Evolutionary conservation across 192 early-diverging fungal genomes (phyloP).

Genomic region (Coemansia nantahalensis): DNA sequence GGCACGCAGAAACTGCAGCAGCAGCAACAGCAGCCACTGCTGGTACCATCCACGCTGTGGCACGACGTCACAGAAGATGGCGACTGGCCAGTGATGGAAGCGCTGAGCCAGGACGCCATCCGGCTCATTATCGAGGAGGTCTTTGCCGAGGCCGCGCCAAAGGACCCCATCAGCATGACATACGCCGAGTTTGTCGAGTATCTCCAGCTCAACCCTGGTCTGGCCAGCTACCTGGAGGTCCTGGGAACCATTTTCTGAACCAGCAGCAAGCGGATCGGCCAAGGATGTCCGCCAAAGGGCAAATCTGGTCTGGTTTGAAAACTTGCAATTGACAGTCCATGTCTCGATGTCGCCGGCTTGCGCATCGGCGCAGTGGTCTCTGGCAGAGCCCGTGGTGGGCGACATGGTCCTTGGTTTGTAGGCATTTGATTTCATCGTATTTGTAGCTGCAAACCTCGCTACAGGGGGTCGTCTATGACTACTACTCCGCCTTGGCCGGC

Average conservation of each 20-base stretch:
- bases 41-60: conserved; percentile 41
- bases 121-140: conserved; percentile 92
- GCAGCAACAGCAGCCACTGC: conserved; percentile 4
- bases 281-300: too few relatives aligned
- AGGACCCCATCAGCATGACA: conserved; percentile 64
- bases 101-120: conserved; percentile 89
- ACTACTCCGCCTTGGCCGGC: background rate
- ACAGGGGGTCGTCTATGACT: too few relatives aligned
- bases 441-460: too few relatives aligned
- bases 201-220: conserved; percentile 74
- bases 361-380: too few relatives aligned
- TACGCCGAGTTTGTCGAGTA: conserved; percentile 77
- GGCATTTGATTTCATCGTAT: too few relatives aligned
- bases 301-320: too few relatives aligned
- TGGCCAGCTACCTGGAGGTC: conserved; percentile 88
- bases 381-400: too few relatives aligned
- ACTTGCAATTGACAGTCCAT: too few relatives aligned
- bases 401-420: too few relatives aligned
- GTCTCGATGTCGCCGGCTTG: background rate
- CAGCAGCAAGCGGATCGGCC: too few relatives aligned
- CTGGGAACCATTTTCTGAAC: conserved; percentile 82
- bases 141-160: conserved; percentile 61
- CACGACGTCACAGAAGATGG: conserved; percentile 54
- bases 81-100: conserved; percentile 87
- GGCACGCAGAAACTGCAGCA: too few relatives aligned